These are phyloP conservation scores for Sordariomycetes sp. DNA, from an alignment of 2,329 filamentous ascomycete species.

Conservation along the genomic window DNA sequence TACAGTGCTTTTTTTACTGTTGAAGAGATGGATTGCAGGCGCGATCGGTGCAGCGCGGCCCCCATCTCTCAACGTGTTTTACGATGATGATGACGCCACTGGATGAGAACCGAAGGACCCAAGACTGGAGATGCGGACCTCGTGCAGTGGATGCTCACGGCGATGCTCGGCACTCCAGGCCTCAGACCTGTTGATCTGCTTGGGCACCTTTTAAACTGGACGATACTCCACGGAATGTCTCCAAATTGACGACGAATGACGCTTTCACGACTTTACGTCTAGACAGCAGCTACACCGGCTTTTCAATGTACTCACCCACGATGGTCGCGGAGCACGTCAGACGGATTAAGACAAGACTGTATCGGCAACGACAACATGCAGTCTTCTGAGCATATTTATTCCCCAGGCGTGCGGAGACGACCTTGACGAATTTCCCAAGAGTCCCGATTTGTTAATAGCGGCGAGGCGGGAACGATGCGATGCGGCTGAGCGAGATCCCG, in stretches of 20 bases:
- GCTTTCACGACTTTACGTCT: constrained; percentile 37
- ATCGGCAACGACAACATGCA: constrained; percentile 3
- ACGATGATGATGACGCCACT: constrained; percentile 25
- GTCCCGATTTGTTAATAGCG: background rate
- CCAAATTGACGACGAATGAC: constrained; percentile 37
- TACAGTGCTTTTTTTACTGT: constrained; percentile 1
- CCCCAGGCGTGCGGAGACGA: constrained; percentile 1
- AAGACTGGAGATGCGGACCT: constrained; percentile 29
- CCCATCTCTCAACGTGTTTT: constrained; percentile 9
- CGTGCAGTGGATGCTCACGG: constrained; percentile 27
- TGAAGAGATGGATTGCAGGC: background rate
- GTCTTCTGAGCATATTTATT: background rate
- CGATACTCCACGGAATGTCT: no score
- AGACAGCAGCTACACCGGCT: constrained; percentile 29
- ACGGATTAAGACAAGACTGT: constrained; percentile 1
- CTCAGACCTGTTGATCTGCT: no score
- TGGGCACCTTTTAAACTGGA: no score
- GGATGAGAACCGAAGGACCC: constrained; percentile 27
- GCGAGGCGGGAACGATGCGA: no score
- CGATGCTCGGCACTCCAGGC: no score
- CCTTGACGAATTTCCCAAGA: constrained; percentile 3
- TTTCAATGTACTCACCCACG: constrained; percentile 10
- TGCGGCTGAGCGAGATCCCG: no score
- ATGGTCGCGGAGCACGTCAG: constrained; percentile 2
- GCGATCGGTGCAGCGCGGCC: background rate